A percentile compares a stretch with the other conserved stretches of the same genome.
Evolutionary conservation across 352 stramenopile species (phyloP).

Genomic region (Globisporangium polare): DNA sequence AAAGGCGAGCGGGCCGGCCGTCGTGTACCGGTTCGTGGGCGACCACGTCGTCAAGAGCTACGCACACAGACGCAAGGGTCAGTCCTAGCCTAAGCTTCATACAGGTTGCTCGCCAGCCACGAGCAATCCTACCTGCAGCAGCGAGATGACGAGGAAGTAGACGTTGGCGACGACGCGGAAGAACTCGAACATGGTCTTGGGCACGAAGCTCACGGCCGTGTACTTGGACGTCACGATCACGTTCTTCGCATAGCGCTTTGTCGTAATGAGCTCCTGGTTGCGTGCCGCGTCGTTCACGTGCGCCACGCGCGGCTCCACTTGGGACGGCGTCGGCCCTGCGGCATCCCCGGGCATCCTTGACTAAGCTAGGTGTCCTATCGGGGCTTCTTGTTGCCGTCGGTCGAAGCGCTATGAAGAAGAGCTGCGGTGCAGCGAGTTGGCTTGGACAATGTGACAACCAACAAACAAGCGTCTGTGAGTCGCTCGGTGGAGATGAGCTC

Average conservation of each 20-base stretch:
- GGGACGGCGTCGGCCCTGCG: constrained; percentile 8
- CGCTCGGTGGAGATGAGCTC: neutral
- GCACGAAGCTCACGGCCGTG: constrained; percentile 89
- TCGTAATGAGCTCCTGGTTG: constrained; percentile 49
- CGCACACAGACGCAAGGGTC: neutral
- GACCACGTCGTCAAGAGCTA: constrained; percentile 59
- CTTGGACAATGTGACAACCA: neutral
- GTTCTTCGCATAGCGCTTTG: constrained; percentile 65
- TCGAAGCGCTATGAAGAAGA: neutral
- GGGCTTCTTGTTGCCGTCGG: too few species aligned
- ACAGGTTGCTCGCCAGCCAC: too few species aligned
- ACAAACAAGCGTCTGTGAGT: neutral
- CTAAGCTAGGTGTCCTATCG: too few species aligned
- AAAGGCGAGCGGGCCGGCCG: constrained; percentile 54
- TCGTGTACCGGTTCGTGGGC: constrained; percentile 76
- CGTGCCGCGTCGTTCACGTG: constrained; percentile 48
- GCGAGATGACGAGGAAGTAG: constrained; percentile 94
- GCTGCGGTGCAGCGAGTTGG: too few species aligned
- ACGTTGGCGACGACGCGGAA: constrained; percentile 93
- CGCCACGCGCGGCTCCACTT: constrained; percentile 37
- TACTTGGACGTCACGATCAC: constrained; percentile 92
- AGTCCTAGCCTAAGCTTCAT: neutral
- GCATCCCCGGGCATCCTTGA: too few species aligned
- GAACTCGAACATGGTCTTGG: constrained; percentile 92
- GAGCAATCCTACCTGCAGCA: constrained; percentile 90